phyloP scores from a whole-genome alignment of 768 basidiomycete species.

The Termitomyces sp. region DNA sequence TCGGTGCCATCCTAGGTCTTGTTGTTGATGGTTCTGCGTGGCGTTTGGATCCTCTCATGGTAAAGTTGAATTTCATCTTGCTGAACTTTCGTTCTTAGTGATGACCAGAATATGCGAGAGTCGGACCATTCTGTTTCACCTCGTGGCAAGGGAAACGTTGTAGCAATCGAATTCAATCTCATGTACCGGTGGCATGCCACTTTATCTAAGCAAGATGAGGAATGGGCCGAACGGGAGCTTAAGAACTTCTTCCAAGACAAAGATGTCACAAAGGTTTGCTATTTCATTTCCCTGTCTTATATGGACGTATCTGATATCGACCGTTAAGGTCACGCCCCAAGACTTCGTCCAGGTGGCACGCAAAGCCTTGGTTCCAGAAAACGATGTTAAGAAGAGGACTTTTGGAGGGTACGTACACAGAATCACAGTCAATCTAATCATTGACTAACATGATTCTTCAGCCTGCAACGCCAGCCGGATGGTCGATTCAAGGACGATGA shows the following conservation, averaged over 20 bases:
- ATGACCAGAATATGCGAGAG: constrained; percentile 43
- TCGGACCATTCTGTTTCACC: constrained; percentile 46
- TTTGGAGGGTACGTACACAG: constrained; percentile 41
- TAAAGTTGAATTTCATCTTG: constrained; percentile 19
- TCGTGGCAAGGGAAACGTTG: constrained; percentile 70
- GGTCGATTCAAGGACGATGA: constrained; percentile 62
- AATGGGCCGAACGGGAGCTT: constrained; percentile 51
- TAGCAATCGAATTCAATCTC: constrained; percentile 72
- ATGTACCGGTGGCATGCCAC: constrained; percentile 66
- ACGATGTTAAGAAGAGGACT: constrained; percentile 44
- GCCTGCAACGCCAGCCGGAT: constrained; percentile 42
- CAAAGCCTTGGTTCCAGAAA: constrained; percentile 21
- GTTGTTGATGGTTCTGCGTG: constrained; percentile 58
- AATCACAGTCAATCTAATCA: background rate
- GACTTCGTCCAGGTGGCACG: constrained; percentile 34
- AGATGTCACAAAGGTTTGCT: constrained; percentile 34
- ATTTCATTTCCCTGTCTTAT: background rate
- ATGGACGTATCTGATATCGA: background rate
- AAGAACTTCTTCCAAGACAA: constrained; percentile 32
- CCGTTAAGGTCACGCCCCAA: constrained; percentile 24
- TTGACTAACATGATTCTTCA: constrained; percentile 14
- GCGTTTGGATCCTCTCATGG: constrained; percentile 66
- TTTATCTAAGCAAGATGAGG: constrained; percentile 45
- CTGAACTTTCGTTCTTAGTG: background rate
- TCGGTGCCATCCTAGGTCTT: constrained; percentile 68